Base-by-base conservation (phyloP, 225 moss, liverwort and hornwort species). In the Sphagnum contortum region DNA sequence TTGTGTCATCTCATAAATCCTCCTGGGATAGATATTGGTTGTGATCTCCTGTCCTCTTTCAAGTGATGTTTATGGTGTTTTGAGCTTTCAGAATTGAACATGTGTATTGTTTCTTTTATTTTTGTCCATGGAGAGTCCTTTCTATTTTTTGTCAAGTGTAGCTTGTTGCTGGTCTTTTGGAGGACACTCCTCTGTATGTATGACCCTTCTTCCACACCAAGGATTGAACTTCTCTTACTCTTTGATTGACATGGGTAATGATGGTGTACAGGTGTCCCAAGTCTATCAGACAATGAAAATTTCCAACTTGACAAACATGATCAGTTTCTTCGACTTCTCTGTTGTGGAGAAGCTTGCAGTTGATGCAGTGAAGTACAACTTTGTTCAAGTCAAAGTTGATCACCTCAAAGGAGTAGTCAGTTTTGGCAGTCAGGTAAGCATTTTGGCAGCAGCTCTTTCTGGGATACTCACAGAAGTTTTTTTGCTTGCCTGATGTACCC, bases 311-410 rank as follows among this genome's bases (percentile, higher is more conserved):
- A 77, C 88, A 60, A 83, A 85, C 55, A 96, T 96, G 96, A 81
- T 92, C 3, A 87, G 81, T 14, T 96, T 96, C 72, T 90, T 90
- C 54, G 90, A 90, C 70, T 96, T 96, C 61, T 84, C 92, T 51
- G 60, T 71, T 45, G 77, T 92, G 12, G 96, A 96, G 80, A 89
- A 90, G 75, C 75, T 96, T 75, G 88, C 93, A 5, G 96, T 96
- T 0, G 92, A 96, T 75, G 96, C 96, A 29, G 96, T 92, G 66
- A 96, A 96, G 68, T 96, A 90, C 65, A 96, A 89, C 49, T 96
- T 79, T 53, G 85, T 96, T 48, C 96, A 92, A 60, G 81, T 92
- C 69, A 96, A 90, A 75, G 85, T 96, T 66, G 96, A 96, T 59
- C 96, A 96, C 60, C 62, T 88, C 75, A 87, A 71, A 66, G 92